Evolutionary conservation across 176 grass and related monocot species (phyloP).

Genomic region (bread wheat (Triticum aestivum)): IWGSC_CS_RefSeq_v2.1 NC_057800.1:214309537-214310036

Average conservation of each 20-base stretch:
- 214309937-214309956: constrained; percentile 9
- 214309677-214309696: too few relatives aligned
- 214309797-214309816: neutral
- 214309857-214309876: constrained; percentile 29
- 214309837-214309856: neutral
- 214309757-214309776: too few relatives aligned
- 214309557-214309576: too few relatives aligned
- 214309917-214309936: constrained; percentile 31
- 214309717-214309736: too few relatives aligned
- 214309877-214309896: neutral
- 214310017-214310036: constrained; percentile 43
- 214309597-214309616: too few relatives aligned
- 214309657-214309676: too few relatives aligned
- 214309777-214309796: neutral
- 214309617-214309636: too few relatives aligned
- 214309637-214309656: too few relatives aligned
- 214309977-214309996: neutral
- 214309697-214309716: too few relatives aligned
- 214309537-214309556: too few relatives aligned
- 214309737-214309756: too few relatives aligned
- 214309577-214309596: too few relatives aligned
- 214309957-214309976: neutral
- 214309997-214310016: constrained; percentile 46
- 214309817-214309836: neutral
- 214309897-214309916: constrained; percentile 27